Conservation (phyloP, 169 alveolate genomes). For the Amoebophrya sp. region DNA sequence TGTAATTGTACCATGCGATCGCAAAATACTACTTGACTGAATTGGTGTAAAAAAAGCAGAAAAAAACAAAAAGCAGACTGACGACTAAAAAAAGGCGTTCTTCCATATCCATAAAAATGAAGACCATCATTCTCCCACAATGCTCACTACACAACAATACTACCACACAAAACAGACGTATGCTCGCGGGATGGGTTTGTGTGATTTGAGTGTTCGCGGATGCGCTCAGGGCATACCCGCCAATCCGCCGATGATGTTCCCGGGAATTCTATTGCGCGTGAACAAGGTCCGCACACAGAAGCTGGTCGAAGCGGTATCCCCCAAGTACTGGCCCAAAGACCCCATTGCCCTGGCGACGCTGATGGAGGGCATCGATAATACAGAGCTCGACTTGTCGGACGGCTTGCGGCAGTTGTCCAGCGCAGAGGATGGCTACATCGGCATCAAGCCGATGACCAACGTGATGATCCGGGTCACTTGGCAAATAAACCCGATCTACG, state of each 20-base stretch:
- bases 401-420: neutral
- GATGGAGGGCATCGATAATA: neutral
- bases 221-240: neutral
- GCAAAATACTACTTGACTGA: no score
- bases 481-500: neutral
- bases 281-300: neutral
- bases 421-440: neutral
- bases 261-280: neutral
- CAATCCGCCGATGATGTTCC: neutral
- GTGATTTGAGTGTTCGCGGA: neutral
- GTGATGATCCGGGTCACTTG: neutral
- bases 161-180: no score
- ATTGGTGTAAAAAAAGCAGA: no score
- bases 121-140: no score
- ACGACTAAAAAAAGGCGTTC: no score
- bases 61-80: no score
- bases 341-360: neutral
- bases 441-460: neutral
- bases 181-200: no score
- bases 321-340: neutral
- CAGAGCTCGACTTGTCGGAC: neutral
- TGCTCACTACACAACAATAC: no score
- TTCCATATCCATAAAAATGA: no score
- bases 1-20: no score
- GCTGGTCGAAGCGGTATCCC: neutral